Percentiles rank a stretch among this genome's conserved stretches.
Conservation (phyloP, 805 yeast genomes). For the Kodamaea restingae region DNA sequence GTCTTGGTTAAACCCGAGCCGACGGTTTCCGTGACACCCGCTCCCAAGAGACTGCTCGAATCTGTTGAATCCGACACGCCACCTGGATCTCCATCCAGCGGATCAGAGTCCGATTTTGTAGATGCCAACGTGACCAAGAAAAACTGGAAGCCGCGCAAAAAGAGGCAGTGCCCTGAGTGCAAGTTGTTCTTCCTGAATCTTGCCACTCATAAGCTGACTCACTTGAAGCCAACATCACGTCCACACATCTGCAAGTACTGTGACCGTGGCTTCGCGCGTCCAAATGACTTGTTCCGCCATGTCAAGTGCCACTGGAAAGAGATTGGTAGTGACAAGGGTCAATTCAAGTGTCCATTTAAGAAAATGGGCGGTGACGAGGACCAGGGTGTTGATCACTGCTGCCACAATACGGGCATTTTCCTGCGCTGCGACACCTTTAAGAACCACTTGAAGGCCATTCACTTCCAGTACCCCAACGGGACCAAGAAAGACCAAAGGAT, state of each 20-base stretch:
- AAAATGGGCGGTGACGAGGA: constrained; percentile 16
- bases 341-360: constrained; percentile 78
- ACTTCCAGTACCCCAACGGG: constrained; percentile 83
- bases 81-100: constrained; percentile 1
- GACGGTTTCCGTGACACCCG: too few relatives aligned
- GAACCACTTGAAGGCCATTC: constrained; percentile 85
- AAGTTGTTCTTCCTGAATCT: constrained; percentile 66
- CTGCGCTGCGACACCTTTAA: constrained; percentile 89
- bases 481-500: constrained; percentile 74
- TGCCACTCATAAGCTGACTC: constrained; percentile 81
- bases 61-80: not conserved
- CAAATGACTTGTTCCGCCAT: constrained; percentile 83
- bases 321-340: constrained; percentile 58
- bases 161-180: constrained; percentile 71
- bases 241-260: constrained; percentile 80
- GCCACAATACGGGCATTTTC: constrained; percentile 83
- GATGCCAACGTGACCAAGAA: constrained; percentile 8
- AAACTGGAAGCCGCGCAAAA: constrained; percentile 49
- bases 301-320: constrained; percentile 83
- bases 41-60: too few relatives aligned
- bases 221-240: constrained; percentile 62
- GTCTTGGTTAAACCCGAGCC: not conserved
- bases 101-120: constrained; percentile 3
- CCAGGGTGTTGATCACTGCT: constrained; percentile 35
- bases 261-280: constrained; percentile 79